Conservation (phyloP, 106 monocot genomes). For the Narthecium ossifragum region DNA sequence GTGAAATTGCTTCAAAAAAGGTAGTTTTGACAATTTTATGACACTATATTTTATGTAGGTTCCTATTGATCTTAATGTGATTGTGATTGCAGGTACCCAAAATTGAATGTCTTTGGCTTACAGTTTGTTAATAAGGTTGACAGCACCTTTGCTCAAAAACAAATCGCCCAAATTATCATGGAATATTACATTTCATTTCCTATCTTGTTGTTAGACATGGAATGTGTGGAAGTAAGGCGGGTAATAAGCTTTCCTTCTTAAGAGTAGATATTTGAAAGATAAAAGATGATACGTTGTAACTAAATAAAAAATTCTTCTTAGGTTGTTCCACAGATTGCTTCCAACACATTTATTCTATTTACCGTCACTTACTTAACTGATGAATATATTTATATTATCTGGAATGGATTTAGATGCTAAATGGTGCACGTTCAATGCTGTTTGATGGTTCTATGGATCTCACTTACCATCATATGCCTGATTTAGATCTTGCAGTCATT, state of each 20-base stretch:
- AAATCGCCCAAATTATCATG: slow-evolving; percentile 25
- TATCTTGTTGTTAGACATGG: slow-evolving; percentile 33
- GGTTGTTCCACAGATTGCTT: too few species aligned
- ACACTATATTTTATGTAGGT: not conserved
- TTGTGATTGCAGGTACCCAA: slow-evolving; percentile 38
- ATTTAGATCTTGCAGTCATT: slow-evolving; percentile 5
- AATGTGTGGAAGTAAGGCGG: slow-evolving; percentile 23
- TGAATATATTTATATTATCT: not conserved
- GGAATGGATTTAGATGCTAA: slow-evolving; percentile 30
- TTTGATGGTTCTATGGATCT: slow-evolving; percentile 26
- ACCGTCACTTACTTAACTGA: not conserved
- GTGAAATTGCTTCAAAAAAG: slow-evolving; percentile 35
- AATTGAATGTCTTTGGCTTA: slow-evolving; percentile 36
- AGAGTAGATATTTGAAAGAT: not conserved
- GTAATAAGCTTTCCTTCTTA: not conserved
- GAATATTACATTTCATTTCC: slow-evolving; percentile 47
- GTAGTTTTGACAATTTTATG: slow-evolving; percentile 4
- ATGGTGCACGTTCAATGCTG: slow-evolving; percentile 35
- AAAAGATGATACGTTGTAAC: not conserved
- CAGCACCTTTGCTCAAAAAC: slow-evolving; percentile 9
- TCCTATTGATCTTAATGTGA: too few species aligned
- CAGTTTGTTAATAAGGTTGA: slow-evolving; percentile 20
- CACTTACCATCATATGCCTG: slow-evolving; percentile 6
- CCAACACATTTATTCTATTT: too few species aligned
- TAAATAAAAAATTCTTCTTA: too few species aligned